A percentile compares a stretch with the other conserved stretches of the same genome.
phyloP scores from a whole-genome alignment of 306 rosid genomes.

The Hippophae tibetana region DNA sequence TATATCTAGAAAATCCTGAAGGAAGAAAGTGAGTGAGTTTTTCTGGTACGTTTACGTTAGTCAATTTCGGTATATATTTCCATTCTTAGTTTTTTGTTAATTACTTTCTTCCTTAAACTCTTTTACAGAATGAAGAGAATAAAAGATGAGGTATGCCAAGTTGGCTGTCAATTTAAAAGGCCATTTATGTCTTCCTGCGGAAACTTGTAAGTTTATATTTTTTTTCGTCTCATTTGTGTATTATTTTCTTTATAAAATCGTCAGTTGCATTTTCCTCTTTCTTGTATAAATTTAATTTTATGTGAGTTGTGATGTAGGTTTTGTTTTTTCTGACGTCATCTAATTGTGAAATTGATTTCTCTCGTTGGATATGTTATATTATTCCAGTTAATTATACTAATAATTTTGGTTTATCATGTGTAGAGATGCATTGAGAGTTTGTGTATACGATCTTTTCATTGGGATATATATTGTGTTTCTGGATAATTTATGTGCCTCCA shows the following conservation, averaged over 20 bases:
- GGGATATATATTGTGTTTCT: background rate
- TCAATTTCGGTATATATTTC: background rate
- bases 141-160: conserved; percentile 42
- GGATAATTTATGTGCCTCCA: background rate
- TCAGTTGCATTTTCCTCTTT: conserved; percentile 16
- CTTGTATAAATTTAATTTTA: background rate
- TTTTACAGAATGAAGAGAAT: conserved; percentile 53
- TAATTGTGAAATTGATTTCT: no score
- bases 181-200: conserved; percentile 50
- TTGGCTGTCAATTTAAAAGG: conserved; percentile 53
- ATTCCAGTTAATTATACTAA: no score
- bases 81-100: background rate
- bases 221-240: conserved; percentile 7
- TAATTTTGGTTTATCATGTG: background rate
- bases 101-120: background rate
- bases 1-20: conserved; percentile 9
- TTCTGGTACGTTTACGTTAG: background rate
- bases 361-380: no score
- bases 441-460: background rate
- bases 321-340: no score
- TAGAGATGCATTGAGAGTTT: background rate
- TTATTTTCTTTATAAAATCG: conserved; percentile 16
- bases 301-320: background rate
- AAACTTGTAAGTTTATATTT: conserved; percentile 48
- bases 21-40: background rate